Evolutionary conservation across 2,329 filamentous ascomycete species (phyloP).

Genomic region (Nemania bipapillata): DNA sequence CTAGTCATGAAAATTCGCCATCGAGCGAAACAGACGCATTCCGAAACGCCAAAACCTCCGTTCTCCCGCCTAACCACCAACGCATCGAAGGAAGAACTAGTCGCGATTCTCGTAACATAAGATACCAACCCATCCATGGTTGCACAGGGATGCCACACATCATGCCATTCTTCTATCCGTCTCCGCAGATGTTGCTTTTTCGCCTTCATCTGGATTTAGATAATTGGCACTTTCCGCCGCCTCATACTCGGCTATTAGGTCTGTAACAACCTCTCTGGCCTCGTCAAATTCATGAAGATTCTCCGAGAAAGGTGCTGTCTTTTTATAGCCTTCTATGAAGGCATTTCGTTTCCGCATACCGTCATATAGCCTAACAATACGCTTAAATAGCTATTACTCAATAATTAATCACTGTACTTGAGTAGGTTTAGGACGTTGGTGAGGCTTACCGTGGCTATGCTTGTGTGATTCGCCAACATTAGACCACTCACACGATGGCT

Average conservation of each 20-base stretch:
- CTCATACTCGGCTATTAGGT: constrained; percentile 94
- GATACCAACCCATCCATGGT: not conserved
- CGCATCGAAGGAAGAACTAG: constrained; percentile 5
- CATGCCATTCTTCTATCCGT: constrained; percentile 62
- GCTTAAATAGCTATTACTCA: constrained; percentile 78
- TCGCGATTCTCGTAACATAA: not conserved
- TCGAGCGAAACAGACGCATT: constrained; percentile 30
- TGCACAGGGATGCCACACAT: not conserved
- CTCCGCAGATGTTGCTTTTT: constrained; percentile 64
- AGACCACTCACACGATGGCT: constrained; percentile 93
- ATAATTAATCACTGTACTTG: constrained; percentile 6
- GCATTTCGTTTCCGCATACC: constrained; percentile 95
- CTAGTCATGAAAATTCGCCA: constrained; percentile 26
- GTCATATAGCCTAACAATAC: constrained; percentile 92
- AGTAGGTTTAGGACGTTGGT: not conserved
- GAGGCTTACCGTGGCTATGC: constrained; percentile 81
- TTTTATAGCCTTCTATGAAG: constrained; percentile 96
- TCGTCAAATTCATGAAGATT: constrained; percentile 96
- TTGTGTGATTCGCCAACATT: constrained; percentile 98
- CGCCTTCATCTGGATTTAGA: constrained; percentile 75
- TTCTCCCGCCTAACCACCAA: constrained; percentile 52
- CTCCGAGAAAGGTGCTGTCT: constrained; percentile 91
- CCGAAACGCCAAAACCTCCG: constrained; percentile 44
- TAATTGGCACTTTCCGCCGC: constrained; percentile 93
- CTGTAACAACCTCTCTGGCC: constrained; percentile 87